Percentiles rank a stretch among this genome's conserved stretches.
Evolutionary conservation across 225 moss, liverwort and hornwort species (phyloP).

Genomic region (Physcomitrellopsis africana): DNA sequence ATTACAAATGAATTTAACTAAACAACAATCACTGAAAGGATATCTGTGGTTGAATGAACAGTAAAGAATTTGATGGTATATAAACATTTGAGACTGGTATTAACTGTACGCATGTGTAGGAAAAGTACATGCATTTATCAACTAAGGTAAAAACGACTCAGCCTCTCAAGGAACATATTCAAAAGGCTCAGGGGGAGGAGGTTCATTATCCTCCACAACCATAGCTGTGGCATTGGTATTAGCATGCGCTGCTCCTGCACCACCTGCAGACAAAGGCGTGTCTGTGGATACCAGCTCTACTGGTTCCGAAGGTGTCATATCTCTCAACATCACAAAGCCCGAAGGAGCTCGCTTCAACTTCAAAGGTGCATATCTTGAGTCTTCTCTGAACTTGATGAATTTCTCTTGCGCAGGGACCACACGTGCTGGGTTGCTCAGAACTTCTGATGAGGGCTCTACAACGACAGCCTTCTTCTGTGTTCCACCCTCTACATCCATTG

Average conservation of each 20-base stretch:
- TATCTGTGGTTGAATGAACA: not conserved
- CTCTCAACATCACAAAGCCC: constrained; percentile 89
- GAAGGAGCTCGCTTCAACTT: constrained; percentile 81
- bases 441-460: constrained; percentile 62
- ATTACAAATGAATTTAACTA: not conserved
- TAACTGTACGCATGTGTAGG: constrained; percentile 27
- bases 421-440: constrained; percentile 87
- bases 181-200: constrained; percentile 54
- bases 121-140: constrained; percentile 20
- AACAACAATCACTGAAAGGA: not conserved
- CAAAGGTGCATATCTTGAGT: constrained; percentile 81
- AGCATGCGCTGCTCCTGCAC: constrained; percentile 28
- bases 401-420: constrained; percentile 93
- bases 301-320: constrained; percentile 81
- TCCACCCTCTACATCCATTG: constrained; percentile 82
- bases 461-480: constrained; percentile 65
- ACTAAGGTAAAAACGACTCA: constrained; percentile 7
- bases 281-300: constrained; percentile 96
- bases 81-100: constrained; percentile 41
- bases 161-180: constrained; percentile 52
- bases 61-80: constrained; percentile 32
- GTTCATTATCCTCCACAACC: constrained; percentile 49
- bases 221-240: constrained; percentile 24
- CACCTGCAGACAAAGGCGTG: constrained; percentile 56
- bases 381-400: constrained; percentile 86